These are phyloP conservation scores for Lipomyces yamadae DNA, from an alignment of 805 yeast species.

Conservation along the genomic window DNA sequence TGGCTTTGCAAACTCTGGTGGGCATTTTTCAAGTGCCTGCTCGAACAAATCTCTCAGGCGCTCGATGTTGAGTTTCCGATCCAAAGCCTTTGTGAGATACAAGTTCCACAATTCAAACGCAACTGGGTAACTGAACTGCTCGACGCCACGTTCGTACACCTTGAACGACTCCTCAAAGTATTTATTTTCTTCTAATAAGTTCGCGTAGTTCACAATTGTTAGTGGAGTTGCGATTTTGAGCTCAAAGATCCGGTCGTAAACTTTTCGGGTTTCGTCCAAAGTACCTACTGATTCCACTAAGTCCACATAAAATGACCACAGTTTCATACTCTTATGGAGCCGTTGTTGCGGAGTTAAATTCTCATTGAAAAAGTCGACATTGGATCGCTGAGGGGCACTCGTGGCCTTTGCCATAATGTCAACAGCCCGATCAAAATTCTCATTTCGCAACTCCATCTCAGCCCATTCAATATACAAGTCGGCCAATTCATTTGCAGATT, in stretches of 20 bases:
- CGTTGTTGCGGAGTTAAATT: conserved; percentile 60
- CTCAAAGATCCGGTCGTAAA: conserved; percentile 60
- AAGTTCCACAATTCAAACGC: conserved; percentile 73
- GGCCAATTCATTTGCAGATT: conserved; percentile 64
- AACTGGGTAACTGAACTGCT: conserved; percentile 61
- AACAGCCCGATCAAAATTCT: conserved; percentile 53
- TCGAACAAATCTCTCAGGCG: conserved; percentile 77
- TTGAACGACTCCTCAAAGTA: conserved; percentile 57
- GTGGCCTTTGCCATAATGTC: conserved; percentile 53
- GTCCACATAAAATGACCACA: conserved; percentile 80
- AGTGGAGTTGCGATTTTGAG: conserved; percentile 72
- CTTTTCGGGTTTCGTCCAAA: conserved; percentile 47
- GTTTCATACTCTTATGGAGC: conserved; percentile 60
- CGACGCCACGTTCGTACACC: conserved; percentile 72
- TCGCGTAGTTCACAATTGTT: conserved; percentile 68
- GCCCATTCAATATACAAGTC: conserved; percentile 78
- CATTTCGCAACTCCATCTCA: conserved; percentile 60
- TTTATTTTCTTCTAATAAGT: conserved; percentile 56
- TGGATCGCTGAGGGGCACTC: conserved; percentile 47
- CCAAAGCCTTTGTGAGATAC: conserved; percentile 61
- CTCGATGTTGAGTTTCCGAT: conserved; percentile 50
- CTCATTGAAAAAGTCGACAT: conserved; percentile 49
- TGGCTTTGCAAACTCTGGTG: conserved; percentile 53
- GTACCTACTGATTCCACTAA: conserved; percentile 58
- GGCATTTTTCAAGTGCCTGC: conserved; percentile 60